phyloP scores from a whole-genome alignment of 2,329 filamentous ascomycete genomes.

The Aspergillus brunneoviolaceus region DNA sequence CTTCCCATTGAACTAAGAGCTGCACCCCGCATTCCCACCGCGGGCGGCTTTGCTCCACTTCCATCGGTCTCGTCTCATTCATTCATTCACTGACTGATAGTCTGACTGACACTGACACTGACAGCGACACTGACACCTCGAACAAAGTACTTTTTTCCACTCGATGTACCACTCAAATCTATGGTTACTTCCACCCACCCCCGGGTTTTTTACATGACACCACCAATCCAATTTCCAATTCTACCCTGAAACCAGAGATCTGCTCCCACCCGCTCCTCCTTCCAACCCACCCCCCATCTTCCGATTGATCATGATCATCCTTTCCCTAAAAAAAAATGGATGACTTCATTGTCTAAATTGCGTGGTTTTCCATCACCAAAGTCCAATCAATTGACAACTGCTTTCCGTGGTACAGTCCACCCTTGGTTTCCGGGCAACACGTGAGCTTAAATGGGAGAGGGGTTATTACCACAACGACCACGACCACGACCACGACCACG shows the following conservation, averaged over 20 bases:
- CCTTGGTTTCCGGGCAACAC: neutral
- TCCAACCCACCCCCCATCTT: neutral
- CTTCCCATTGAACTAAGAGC: conserved; percentile 22
- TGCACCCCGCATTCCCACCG: conserved; percentile 39
- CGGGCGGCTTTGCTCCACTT: conserved; percentile 16
- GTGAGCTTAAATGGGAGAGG: neutral
- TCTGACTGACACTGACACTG: neutral
- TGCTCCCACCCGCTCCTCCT: neutral
- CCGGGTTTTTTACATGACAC: neutral
- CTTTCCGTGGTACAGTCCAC: neutral
- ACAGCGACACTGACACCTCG: neutral
- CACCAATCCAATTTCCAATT: neutral
- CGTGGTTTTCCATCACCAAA: neutral
- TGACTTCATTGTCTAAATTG: neutral
- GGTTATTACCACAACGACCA: neutral
- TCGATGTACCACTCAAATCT: too few species aligned
- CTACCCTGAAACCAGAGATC: neutral
- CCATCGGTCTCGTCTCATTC: too few species aligned
- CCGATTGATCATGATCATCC: too few species aligned
- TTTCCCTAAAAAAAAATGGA: neutral
- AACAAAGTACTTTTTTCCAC: conserved; percentile 8
- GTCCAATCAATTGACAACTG: neutral
- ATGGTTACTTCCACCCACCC: too few species aligned
- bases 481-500: too few species aligned
- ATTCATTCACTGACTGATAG: neutral